A percentile compares a stretch with the other conserved stretches of the same genome.
These are phyloP conservation scores for Ophiosphaerella narmari DNA, from an alignment of 2,329 filamentous ascomycete species.

Conservation along the genomic window DNA sequence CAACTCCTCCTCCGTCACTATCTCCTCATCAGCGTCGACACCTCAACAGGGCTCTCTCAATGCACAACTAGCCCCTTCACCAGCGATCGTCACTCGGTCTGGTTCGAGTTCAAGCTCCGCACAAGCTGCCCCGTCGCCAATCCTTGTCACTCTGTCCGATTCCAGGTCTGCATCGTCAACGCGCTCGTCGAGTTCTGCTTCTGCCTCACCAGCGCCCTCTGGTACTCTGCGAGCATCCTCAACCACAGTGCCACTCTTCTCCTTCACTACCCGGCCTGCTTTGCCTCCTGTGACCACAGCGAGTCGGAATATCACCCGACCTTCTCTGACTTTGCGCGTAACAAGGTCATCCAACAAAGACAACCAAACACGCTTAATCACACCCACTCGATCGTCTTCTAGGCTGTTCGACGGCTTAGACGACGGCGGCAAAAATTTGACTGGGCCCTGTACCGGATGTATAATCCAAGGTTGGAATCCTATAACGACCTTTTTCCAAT, in stretches of 20 bases:
- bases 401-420: background rate
- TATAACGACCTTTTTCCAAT: conserved; percentile 24
- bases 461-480: conserved; percentile 31
- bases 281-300: background rate
- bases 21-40: conserved; percentile 1
- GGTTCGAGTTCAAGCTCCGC: background rate
- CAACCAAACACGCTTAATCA: background rate
- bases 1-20: conserved; percentile 5
- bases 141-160: background rate
- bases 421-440: conserved; percentile 2
- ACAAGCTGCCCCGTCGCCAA: background rate
- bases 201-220: background rate
- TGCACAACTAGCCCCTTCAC: conserved; percentile 2
- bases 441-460: conserved; percentile 37
- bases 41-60: conserved; percentile 1
- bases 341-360: background rate
- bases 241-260: too few relatives aligned
- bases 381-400: background rate
- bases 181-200: background rate
- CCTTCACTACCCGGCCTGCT: background rate
- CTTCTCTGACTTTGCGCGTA: background rate
- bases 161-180: background rate
- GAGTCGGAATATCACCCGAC: background rate
- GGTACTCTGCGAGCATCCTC: background rate
- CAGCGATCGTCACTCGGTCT: background rate